A percentile compares a stretch with the other conserved stretches of the same genome.
Evolutionary conservation across 257 asterid species (phyloP).

Genomic region (Capsicum baccatum): DNA sequence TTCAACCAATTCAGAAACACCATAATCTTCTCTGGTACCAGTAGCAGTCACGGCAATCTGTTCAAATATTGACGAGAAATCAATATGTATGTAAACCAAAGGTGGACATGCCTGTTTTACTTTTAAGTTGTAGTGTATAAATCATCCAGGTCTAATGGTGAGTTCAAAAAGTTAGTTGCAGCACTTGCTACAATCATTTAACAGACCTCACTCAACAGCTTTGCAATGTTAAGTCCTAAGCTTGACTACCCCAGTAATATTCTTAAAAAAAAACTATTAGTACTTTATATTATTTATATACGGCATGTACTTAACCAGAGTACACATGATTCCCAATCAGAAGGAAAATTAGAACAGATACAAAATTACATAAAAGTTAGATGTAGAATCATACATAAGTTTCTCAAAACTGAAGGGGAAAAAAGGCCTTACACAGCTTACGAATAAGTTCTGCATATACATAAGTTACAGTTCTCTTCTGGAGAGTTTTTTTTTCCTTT

Average conservation of each 20-base stretch:
- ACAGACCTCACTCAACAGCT: neutral
- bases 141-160: slow-evolving; percentile 9
- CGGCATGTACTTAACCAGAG: neutral
- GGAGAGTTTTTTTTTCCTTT: neutral
- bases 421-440: neutral
- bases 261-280: neutral
- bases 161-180: slow-evolving; percentile 15
- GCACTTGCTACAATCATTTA: slow-evolving; percentile 8
- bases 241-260: neutral
- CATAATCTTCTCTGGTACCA: slow-evolving; percentile 61
- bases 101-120: slow-evolving; percentile 1
- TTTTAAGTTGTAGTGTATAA: neutral
- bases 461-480: neutral
- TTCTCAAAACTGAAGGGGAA: neutral
- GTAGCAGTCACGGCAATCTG: slow-evolving; percentile 64
- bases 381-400: neutral
- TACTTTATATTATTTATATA: neutral
- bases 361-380: neutral
- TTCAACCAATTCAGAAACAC: slow-evolving; percentile 56
- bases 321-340: neutral
- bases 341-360: neutral
- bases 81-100: slow-evolving; percentile 21
- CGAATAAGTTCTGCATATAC: neutral
- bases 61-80: slow-evolving; percentile 33
- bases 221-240: neutral